These are phyloP conservation scores for Diatrype stigma DNA, from an alignment of 2,329 filamentous ascomycete genomes.

Conservation along the genomic window DNA sequence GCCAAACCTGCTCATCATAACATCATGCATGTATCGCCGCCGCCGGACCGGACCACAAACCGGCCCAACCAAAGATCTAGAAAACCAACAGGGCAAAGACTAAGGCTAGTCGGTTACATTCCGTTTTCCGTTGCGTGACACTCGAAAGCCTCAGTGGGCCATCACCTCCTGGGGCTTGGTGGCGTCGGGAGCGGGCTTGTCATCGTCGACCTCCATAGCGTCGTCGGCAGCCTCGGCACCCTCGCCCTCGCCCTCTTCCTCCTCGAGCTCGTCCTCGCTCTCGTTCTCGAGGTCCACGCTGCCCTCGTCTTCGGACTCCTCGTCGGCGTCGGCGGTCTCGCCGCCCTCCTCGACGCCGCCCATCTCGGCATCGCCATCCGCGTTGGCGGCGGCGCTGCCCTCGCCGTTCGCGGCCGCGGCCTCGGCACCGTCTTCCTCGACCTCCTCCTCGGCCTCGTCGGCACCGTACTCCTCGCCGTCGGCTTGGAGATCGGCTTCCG, in stretches of 20 bases:
- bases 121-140: too few species aligned
- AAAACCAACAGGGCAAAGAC: too few species aligned
- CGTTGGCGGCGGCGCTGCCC: constrained; percentile 40
- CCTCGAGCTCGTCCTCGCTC: constrained; percentile 61
- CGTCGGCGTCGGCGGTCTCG: constrained; percentile 53
- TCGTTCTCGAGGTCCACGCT: constrained; percentile 71
- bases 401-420: constrained; percentile 39
- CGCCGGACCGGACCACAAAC: not conserved
- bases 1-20: not conserved
- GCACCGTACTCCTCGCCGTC: constrained; percentile 90
- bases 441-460: constrained; percentile 76
- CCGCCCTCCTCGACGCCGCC: constrained; percentile 49
- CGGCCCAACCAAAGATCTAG: too few species aligned
- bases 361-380: constrained; percentile 68
- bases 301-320: constrained; percentile 60
- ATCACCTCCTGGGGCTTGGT: constrained; percentile 20
- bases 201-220: constrained; percentile 40
- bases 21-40: not conserved
- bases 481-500: constrained; percentile 80
- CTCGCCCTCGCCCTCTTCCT: constrained; percentile 41
- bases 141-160: constrained; percentile 20
- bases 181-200: constrained; percentile 17
- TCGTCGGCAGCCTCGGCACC: constrained; percentile 32
- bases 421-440: constrained; percentile 50
- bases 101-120: too few species aligned